Percentiles rank a stretch among this genome's conserved stretches.
phyloP scores from a whole-genome alignment of 176 grass and related monocot genomes.

The Saccharum officinarum region DNA sequence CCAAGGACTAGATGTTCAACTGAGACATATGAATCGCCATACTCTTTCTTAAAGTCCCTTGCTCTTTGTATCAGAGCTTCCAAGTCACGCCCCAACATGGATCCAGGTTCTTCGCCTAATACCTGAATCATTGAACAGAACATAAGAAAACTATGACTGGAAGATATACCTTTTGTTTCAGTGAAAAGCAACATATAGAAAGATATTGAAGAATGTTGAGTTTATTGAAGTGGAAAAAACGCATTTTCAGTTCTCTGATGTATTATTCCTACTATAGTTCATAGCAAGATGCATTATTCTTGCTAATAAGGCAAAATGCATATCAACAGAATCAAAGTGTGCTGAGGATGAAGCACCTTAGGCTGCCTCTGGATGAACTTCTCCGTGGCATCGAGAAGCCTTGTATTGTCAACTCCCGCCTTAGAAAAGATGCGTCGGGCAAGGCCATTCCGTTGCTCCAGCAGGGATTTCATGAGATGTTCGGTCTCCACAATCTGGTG shows the following conservation, averaged over 20 bases:
- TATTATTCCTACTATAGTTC: background rate
- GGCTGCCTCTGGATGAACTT: constrained; percentile 95
- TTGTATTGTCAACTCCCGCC: constrained; percentile 87
- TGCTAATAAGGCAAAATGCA: background rate
- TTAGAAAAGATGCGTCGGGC: constrained; percentile 95
- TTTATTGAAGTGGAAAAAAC: background rate
- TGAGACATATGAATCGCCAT: constrained; percentile 88
- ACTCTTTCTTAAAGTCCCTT: constrained; percentile 90
- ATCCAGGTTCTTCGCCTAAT: constrained; percentile 85
- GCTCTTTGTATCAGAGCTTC: constrained; percentile 91
- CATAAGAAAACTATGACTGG: background rate
- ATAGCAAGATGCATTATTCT: background rate
- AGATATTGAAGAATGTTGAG: background rate
- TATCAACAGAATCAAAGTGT: background rate
- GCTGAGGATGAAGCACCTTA: constrained; percentile 55
- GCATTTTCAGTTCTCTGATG: background rate
- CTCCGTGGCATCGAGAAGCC: constrained; percentile 88
- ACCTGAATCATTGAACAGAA: constrained; percentile 51
- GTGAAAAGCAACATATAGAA: background rate
- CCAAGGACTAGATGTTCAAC: constrained; percentile 94
- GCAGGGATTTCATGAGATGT: constrained; percentile 91
- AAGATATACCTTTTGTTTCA: background rate
- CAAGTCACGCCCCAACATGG: constrained; percentile 89
- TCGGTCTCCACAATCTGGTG: constrained; percentile 98
- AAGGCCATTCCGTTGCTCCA: constrained; percentile 98